Base-by-base conservation (phyloP, 2,329 filamentous ascomycete species). In the Incumbomyces lentus region DNA sequence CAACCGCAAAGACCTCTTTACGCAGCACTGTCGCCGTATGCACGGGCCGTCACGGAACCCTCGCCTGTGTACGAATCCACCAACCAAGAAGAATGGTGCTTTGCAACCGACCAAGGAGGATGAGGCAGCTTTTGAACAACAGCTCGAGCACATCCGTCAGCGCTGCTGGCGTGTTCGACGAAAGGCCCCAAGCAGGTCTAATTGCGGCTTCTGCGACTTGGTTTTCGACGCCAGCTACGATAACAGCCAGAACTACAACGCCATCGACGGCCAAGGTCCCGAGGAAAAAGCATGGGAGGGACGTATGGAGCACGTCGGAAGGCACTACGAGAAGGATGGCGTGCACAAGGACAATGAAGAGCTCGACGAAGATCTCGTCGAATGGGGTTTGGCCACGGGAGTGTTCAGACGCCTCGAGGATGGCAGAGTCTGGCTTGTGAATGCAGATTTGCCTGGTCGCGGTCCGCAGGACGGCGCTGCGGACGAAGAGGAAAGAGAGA, bases 1-100 rank as follows among this genome's bases (percentile, higher is more conserved):
- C 70, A 93, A 93, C 65, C 83, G 89, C 58, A 94, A 93, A 62
- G 89, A 95, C 59, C 76, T 95, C 8, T 95, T 89, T 67, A 86
- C 83, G 0, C 87, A 94, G 59, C 90, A 95, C 60, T 73, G 90
- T 2, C 77, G 86, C 5, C 82, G 90, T 39, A 93, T 93, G 86
- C 89, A 95, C 60, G 69, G 75, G 5, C 44, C 44, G 2, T 13
- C 36, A 16, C 35, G 44, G 5, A 46, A 46, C 18, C 35, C 26
- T 6, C 13, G 16, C 10, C 29, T 46, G 13, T 46, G 44, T 36
- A 29, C 44, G 26, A 40, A 35, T 10, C 26, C 40, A 13, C 46
- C 40, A 11, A 49, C 38, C 2, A 64, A 75, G 64, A 47, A 57
- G 19, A 79, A 81, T 57, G 71, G 60, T 59, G 55, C 58, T 46